Conservation (phyloP, 2,329 filamentous ascomycete genomes). For the Talaromyces amestolkiae region DNA sequence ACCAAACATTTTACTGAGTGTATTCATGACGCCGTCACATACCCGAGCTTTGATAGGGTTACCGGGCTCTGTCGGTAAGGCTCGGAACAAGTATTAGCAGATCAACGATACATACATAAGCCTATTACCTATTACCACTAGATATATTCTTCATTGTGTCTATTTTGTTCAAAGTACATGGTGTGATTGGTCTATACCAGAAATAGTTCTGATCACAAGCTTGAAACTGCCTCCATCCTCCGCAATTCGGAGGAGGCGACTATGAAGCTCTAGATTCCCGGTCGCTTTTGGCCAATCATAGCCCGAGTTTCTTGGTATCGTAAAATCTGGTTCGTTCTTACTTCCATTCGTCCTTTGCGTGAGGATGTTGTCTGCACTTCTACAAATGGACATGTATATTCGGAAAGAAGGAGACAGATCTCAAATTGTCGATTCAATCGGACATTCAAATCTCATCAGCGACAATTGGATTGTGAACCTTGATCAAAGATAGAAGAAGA, state of each 20-base stretch:
- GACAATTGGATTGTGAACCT: background rate
- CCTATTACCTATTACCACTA: background rate
- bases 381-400: background rate
- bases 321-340: background rate
- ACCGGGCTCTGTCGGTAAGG: constrained; percentile 12
- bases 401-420: background rate
- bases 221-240: background rate
- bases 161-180: background rate
- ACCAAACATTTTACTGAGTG: background rate
- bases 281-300: background rate
- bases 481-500: background rate
- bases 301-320: background rate
- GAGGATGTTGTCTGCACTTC: background rate
- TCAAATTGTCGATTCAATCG: background rate
- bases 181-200: background rate
- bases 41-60: constrained; percentile 14
- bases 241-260: constrained; percentile 13
- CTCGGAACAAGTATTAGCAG: constrained; percentile 9
- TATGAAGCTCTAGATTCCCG: background rate
- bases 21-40: constrained; percentile 14
- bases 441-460: background rate
- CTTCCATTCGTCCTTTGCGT: constrained; percentile 9
- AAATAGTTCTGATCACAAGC: constrained; percentile 9
- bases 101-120: constrained; percentile 6
- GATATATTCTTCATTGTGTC: background rate